These are phyloP conservation scores for Exophiala phaeomuriformis DNA, from an alignment of 2,329 filamentous ascomycete genomes.

Conservation along the genomic window DNA sequence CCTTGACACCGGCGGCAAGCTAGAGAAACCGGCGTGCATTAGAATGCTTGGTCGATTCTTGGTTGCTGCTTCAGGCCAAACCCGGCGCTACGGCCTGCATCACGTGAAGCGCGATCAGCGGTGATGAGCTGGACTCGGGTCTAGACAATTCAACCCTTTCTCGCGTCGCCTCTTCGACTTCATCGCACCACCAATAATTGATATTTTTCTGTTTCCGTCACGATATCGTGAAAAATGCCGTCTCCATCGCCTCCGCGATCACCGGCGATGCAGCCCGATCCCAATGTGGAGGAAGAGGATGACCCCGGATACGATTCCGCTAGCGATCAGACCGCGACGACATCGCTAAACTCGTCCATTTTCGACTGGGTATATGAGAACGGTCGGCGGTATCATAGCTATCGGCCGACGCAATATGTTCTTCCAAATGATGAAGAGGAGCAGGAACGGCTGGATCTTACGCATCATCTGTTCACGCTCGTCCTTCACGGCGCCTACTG, in stretches of 20 bases:
- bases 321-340: neutral
- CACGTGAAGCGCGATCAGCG: too few species aligned
- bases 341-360: neutral
- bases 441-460: neutral
- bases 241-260: neutral
- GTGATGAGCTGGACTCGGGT: too few species aligned
- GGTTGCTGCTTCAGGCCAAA: too few species aligned
- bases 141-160: neutral
- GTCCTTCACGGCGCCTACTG: neutral
- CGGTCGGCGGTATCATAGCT: slow-evolving; percentile 1
- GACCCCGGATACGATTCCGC: neutral
- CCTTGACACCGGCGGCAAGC: too few species aligned
- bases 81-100: too few species aligned
- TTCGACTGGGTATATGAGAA: slow-evolving; percentile 1
- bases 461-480: slow-evolving; percentile 1
- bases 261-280: neutral
- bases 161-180: neutral
- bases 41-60: too few species aligned
- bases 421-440: slow-evolving; percentile 3
- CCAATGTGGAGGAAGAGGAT: neutral
- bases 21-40: too few species aligned
- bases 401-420: neutral
- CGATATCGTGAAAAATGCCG: neutral
- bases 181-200: neutral
- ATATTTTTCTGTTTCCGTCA: neutral